phyloP scores from a whole-genome alignment of 78 protist genomes.

The Dictyostelium intermedium region DNA sequence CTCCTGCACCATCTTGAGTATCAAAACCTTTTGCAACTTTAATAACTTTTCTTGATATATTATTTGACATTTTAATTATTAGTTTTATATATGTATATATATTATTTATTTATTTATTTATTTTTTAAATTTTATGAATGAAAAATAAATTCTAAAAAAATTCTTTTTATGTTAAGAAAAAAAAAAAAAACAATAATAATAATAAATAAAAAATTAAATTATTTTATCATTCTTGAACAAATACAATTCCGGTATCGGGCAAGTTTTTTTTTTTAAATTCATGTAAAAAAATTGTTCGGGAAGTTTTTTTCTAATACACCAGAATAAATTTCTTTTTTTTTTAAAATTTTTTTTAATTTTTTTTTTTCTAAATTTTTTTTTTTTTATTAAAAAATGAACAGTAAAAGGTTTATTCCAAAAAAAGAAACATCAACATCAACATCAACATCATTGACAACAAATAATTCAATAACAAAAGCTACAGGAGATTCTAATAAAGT shows the following conservation, averaged over 20 bases:
- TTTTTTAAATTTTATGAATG: background rate
- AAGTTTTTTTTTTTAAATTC: no score
- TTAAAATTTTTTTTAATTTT: no score
- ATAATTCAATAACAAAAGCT: background rate
- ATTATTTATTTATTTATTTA: background rate
- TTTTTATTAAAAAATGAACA: background rate
- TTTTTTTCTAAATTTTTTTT: no score
- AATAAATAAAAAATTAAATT: background rate
- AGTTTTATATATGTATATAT: background rate
- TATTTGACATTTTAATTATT: background rate
- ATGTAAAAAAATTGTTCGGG: background rate
- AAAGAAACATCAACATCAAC: background rate
- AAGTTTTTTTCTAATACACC: background rate
- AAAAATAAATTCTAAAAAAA: background rate
- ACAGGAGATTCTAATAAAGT: background rate
- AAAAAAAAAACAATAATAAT: background rate
- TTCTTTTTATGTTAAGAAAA: background rate
- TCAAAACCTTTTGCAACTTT: background rate
- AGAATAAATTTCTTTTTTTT: background rate
- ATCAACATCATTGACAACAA: background rate
- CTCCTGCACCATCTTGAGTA: slow-evolving; percentile 62
- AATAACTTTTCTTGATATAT: slow-evolving; percentile 5
- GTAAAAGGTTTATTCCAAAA: background rate
- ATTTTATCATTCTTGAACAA: background rate
- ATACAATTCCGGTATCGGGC: no score